phyloP scores from a whole-genome alignment of 2,329 filamentous ascomycete species.

The Calonectria multiphialidica region DNA sequence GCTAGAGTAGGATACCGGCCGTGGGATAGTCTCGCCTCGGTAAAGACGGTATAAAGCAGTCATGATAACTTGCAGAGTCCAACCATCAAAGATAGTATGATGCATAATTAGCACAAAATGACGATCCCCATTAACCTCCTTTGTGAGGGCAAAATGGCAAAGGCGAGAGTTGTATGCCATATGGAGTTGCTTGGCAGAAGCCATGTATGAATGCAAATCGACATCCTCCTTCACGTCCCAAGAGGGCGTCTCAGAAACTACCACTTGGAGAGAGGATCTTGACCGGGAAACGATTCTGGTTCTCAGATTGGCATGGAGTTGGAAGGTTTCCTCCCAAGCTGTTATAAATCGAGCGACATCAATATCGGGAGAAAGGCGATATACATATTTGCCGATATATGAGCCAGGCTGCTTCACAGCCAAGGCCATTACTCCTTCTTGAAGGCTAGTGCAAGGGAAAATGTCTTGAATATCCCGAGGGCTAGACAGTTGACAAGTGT shows the following conservation, averaged over 20 bases:
- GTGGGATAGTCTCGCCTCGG: not conserved
- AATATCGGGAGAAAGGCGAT: not conserved
- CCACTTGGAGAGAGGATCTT: not conserved
- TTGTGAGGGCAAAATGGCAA: not conserved
- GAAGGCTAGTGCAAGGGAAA: slow-evolving; percentile 5
- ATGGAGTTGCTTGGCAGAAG: not conserved
- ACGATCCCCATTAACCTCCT: not conserved
- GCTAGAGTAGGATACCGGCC: not conserved
- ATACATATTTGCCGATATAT: slow-evolving; percentile 8
- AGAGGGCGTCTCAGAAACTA: not conserved
- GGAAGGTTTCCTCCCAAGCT: not conserved
- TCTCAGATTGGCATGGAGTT: not conserved
- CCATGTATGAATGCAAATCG: not conserved
- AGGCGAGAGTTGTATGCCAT: not conserved
- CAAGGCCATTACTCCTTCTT: slow-evolving; percentile 5
- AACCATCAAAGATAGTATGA: slow-evolving; percentile 3
- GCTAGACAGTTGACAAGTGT: not conserved
- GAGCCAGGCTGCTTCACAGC: slow-evolving; percentile 10
- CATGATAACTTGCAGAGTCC: not conserved
- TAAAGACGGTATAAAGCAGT: not conserved
- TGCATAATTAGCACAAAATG: not conserved
- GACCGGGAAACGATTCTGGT: not conserved
- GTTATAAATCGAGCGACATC: not conserved
- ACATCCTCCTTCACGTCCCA: not conserved
- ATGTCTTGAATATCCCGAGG: slow-evolving; percentile 1